Evolutionary conservation across 352 stramenopile genomes (phyloP).

Genomic region (Blastocystis sp.): DNA sequence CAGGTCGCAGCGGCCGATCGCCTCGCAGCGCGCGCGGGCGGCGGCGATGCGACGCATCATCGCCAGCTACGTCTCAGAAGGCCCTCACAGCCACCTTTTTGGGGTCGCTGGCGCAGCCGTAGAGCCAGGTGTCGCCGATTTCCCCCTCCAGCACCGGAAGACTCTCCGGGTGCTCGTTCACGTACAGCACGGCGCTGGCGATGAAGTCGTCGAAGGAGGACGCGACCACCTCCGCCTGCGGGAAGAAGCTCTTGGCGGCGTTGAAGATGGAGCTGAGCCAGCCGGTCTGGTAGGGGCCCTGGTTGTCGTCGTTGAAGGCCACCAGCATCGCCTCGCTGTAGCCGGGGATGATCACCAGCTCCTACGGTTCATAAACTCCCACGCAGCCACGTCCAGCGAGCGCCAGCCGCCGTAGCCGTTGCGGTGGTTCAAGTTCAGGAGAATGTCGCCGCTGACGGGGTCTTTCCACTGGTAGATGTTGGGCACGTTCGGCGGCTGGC

Average conservation of each 20-base stretch:
- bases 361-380: background rate
- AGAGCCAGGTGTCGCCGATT: constrained; percentile 47
- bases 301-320: constrained; percentile 54
- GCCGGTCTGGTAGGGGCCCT: constrained; percentile 23
- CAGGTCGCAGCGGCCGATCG: background rate
- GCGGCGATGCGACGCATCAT: constrained; percentile 13
- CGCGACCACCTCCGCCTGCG: constrained; percentile 12
- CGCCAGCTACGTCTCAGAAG: background rate
- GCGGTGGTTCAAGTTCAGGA: constrained; percentile 49
- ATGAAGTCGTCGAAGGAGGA: constrained; percentile 39
- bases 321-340: constrained; percentile 47
- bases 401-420: constrained; percentile 49
- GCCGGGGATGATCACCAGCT: constrained; percentile 48
- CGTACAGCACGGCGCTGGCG: background rate
- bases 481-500: constrained; percentile 45
- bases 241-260: constrained; percentile 36
- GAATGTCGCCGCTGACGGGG: constrained; percentile 4
- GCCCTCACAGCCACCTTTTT: constrained; percentile 1
- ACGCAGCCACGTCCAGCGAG: background rate
- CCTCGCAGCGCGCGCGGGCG: background rate
- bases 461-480: constrained; percentile 51
- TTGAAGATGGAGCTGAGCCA: constrained; percentile 42
- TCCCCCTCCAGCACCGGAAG: constrained; percentile 25
- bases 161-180: background rate
- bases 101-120: constrained; percentile 31